These are phyloP conservation scores for Vicia sativa DNA, from an alignment of 306 rosid genomes.

Conservation along the genomic window DNA sequence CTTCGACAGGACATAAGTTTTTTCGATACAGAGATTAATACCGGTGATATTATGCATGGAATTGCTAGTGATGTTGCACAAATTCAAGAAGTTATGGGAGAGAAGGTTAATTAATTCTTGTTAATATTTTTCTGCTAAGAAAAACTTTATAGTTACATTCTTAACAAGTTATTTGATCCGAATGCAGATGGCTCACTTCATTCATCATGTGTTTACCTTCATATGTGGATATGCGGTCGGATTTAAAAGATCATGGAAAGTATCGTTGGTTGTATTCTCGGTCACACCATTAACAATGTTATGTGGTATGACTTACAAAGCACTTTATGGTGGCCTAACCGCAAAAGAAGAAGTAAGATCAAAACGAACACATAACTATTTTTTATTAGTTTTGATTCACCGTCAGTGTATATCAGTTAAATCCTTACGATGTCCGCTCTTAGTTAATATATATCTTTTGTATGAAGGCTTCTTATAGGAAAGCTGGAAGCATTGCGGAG, in stretches of 20 bases:
- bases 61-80: constrained; percentile 94
- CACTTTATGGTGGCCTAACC: constrained; percentile 78
- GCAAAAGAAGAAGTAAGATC: constrained; percentile 75
- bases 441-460: not conserved
- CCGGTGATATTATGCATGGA: constrained; percentile 92
- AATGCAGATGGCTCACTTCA: constrained; percentile 90
- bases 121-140: not conserved
- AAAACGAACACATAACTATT: not conserved
- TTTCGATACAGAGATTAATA: constrained; percentile 64
- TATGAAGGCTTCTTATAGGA: constrained; percentile 71
- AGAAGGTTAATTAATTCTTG: constrained; percentile 64
- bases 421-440: constrained; percentile 6
- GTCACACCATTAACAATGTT: constrained; percentile 85
- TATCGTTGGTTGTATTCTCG: constrained; percentile 74
- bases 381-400: not conserved
- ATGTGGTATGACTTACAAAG: constrained; percentile 82
- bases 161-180: constrained; percentile 1
- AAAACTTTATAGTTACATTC: not conserved
- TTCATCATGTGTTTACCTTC: constrained; percentile 77
- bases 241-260: constrained; percentile 76
- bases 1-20: constrained; percentile 77
- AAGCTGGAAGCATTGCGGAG: constrained; percentile 78
- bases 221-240: constrained; percentile 82
- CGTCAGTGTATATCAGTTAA: too few relatives aligned
- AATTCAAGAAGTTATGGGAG: constrained; percentile 96